These are phyloP conservation scores for Blumeriella jaapii DNA, from an alignment of 2,329 filamentous ascomycete genomes.

Conservation along the genomic window DNA sequence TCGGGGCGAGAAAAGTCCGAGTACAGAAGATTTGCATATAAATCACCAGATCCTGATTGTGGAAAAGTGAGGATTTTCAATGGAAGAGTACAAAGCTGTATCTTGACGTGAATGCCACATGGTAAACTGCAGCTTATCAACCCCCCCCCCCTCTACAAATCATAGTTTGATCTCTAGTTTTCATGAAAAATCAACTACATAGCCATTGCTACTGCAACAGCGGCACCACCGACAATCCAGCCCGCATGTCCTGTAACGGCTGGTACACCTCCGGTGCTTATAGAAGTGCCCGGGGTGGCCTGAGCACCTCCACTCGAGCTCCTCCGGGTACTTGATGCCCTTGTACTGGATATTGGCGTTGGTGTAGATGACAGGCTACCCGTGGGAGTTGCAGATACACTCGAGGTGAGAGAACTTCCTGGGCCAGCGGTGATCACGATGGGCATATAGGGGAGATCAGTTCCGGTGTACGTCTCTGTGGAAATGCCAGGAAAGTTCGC, in stretches of 20 bases:
- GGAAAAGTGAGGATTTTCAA: no score
- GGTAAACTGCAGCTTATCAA: no score
- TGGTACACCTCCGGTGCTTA: slow-evolving; percentile 7
- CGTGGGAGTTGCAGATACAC: not conserved
- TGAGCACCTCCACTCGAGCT: slow-evolving; percentile 1
- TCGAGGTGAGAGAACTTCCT: slow-evolving; percentile 2
- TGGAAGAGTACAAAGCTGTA: no score
- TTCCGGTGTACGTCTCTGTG: slow-evolving; percentile 12
- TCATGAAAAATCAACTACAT: no score
- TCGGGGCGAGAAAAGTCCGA: no score
- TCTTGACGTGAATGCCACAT: no score
- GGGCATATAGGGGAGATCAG: slow-evolving; percentile 12
- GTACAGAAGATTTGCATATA: no score
- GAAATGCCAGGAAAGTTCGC: slow-evolving; percentile 15
- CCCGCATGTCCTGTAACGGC: slow-evolving; percentile 6
- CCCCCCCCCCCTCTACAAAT: no score
- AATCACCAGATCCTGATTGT: no score
- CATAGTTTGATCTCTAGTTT: no score
- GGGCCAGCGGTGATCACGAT: slow-evolving; percentile 12
- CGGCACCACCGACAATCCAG: slow-evolving; percentile 15
- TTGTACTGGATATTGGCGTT: slow-evolving; percentile 1
- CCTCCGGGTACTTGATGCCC: not conserved
- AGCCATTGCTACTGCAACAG: slow-evolving; percentile 10
- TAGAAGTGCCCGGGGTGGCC: slow-evolving; percentile 1
- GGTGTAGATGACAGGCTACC: not conserved